These are phyloP conservation scores for Jamesozyma gamospora DNA, from an alignment of 805 yeast genomes.

Conservation along the genomic window DNA sequence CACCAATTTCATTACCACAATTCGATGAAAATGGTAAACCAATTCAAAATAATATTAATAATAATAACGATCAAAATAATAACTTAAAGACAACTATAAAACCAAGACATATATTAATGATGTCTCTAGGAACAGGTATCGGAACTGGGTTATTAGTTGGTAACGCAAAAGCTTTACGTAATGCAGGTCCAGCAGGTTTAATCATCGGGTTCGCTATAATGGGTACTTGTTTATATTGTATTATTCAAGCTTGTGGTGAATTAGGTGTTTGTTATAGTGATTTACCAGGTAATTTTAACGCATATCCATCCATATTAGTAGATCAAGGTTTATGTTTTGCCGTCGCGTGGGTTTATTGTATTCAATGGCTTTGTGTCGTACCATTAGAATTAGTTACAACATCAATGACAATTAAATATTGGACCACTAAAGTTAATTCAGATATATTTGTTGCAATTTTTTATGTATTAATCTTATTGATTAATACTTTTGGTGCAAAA, in stretches of 20 bases:
- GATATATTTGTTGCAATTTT: conserved; percentile 52
- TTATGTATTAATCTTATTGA: conserved; percentile 38
- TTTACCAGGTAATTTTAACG: conserved; percentile 49
- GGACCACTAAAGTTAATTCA: conserved; percentile 41
- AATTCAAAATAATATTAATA: background rate
- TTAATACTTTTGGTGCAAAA: conserved; percentile 46
- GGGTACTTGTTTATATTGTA: conserved; percentile 52
- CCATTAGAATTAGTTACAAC: conserved; percentile 63
- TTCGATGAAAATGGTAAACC: conserved; percentile 2
- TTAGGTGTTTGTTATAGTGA: conserved; percentile 58
- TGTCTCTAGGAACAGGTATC: conserved; percentile 64
- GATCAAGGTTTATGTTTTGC: conserved; percentile 66
- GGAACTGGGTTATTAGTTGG: conserved; percentile 74
- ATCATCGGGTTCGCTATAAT: conserved; percentile 50
- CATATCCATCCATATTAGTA: conserved; percentile 50
- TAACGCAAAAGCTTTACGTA: conserved; percentile 45
- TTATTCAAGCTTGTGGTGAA: conserved; percentile 56
- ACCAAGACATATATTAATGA: conserved; percentile 58
- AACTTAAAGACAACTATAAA: conserved; percentile 28
- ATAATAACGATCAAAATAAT: conserved; percentile 1
- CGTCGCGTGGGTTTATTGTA: conserved; percentile 60
- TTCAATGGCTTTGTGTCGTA: conserved; percentile 54
- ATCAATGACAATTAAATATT: conserved; percentile 44
- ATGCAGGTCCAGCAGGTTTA: conserved; percentile 57
- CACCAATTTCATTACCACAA: conserved; percentile 4